Base-by-base conservation (phyloP, 2,329 filamentous ascomycete genomes). In the Incumbomyces delicatus region DNA sequence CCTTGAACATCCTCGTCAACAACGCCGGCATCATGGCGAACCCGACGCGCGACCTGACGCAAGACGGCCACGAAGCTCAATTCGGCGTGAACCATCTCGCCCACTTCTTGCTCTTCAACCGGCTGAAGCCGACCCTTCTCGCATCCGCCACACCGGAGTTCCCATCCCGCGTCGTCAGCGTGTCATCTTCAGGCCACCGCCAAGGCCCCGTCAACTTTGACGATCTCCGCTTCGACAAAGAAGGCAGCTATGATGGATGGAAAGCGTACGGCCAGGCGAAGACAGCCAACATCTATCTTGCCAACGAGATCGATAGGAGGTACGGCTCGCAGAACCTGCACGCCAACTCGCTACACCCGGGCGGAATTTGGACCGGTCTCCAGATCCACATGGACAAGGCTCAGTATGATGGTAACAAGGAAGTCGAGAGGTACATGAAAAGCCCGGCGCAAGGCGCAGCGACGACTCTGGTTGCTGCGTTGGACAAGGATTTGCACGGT, bases 61-160 rank as follows among this genome's bases (percentile, higher is more conserved):
- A 57, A 49, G 66, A 75, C 57, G 66, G 68, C 49, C 68, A 69
- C 52, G 75, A 79, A 53, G 53, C 58, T 0, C 74, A 78, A 43
- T 72, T 79, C 43, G 73, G 46, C 10, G 38, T 37, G 41, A 51
- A 46, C 35, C 46, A 51, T 31, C 49, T 49, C 31, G 41, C 41
- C 65, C 30, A 70, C 66, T 78, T 78, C 61, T 62, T 77, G 1
- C 64, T 78, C 11, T 72, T 75, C 48, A 61, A 72, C 13, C 64
- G 76, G 1, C 62, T 79, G 14, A 69, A 69, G n/a, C 55, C 62
- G 0, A 54, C 63, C 0, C 54, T 76, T 3, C 53, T 75, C 0
- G 50, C 60, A 0, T 61, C 61, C 3, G 54, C 63, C 0, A 68
- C 64, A 0, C 58, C 66, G 0, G 50, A 56, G 0, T 73, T 69